phyloP scores from a whole-genome alignment of 495 filamentous ascomycete species.

The Hypoxylon fuscum region DNA sequence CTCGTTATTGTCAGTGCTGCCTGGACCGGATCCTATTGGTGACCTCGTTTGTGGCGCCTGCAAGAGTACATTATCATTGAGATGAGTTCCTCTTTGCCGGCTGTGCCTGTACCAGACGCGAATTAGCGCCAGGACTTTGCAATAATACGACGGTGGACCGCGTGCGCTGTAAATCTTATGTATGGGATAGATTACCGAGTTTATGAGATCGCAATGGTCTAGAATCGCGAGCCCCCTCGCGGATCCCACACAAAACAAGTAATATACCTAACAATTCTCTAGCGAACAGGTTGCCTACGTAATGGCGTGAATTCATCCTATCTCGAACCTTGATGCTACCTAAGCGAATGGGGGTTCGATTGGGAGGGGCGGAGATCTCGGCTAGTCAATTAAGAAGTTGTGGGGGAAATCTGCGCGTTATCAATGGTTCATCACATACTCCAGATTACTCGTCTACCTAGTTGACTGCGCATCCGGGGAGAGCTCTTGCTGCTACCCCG shows the following conservation, averaged over 20 bases:
- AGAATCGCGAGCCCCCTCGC: constrained; percentile 8
- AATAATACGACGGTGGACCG: constrained; percentile 5
- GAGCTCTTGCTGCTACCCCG: constrained; percentile 10
- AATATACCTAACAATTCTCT: too few species aligned
- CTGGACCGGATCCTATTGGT: constrained; percentile 35
- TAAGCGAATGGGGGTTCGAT: constrained; percentile 30
- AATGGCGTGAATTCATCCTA: constrained; percentile 30
- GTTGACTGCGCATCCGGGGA: constrained; percentile 23
- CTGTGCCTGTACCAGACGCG: background rate
- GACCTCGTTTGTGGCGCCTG: constrained; percentile 28
- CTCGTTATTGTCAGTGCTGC: constrained; percentile 20
- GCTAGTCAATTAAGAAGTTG: constrained; percentile 33
- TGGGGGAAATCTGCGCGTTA: constrained; percentile 38
- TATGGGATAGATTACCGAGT: constrained; percentile 39
- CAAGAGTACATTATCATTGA: constrained; percentile 18
- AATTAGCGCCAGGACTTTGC: constrained; percentile 12
- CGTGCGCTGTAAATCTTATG: constrained; percentile 13
- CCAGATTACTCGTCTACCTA: constrained; percentile 28
- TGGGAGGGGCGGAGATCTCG: constrained; percentile 37
- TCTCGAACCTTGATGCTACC: constrained; percentile 34
- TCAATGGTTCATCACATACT: constrained; percentile 32
- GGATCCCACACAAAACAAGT: constrained; percentile 23
- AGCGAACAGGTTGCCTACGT: constrained; percentile 15
- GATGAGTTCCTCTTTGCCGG: constrained; percentile 16
- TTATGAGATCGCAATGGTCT: constrained; percentile 30